Conservation (phyloP, 768 basidiomycete genomes). For the Neoboletus subvelutipes region DNA sequence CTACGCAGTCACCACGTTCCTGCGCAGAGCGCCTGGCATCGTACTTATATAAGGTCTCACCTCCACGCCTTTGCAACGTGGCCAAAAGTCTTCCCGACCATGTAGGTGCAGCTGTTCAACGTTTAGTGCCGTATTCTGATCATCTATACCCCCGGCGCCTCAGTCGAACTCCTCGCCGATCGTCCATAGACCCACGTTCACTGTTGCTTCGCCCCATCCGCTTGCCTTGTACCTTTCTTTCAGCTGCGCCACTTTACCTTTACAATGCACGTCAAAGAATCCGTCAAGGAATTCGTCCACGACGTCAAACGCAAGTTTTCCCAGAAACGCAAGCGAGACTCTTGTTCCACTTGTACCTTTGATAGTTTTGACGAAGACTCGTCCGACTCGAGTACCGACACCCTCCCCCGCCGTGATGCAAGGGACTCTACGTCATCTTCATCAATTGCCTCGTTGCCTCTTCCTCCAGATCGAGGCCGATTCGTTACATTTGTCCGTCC, state of each 20-base stretch:
- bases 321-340: conserved; percentile 21
- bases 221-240: not conserved
- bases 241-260: not conserved
- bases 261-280: conserved; percentile 32
- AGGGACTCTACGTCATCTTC: conserved; percentile 16
- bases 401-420: not conserved
- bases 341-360: conserved; percentile 10
- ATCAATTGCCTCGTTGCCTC: conserved; percentile 6
- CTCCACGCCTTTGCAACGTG: conserved; percentile 11
- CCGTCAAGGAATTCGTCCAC: conserved; percentile 30
- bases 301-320: conserved; percentile 35
- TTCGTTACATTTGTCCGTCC: conserved; percentile 14
- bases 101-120: conserved; percentile 1
- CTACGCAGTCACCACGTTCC: conserved; percentile 3
- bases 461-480: conserved; percentile 7
- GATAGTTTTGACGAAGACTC: conserved; percentile 11
- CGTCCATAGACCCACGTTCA: conserved; percentile 2
- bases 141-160: not conserved
- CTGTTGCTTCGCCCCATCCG: not conserved
- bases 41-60: not conserved
- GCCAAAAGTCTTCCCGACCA: not conserved
- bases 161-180: not conserved
- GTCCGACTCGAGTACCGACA: conserved; percentile 15
- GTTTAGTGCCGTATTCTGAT: not conserved
- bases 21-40: not conserved